Percentiles rank a stretch among this genome's conserved stretches.
Evolutionary conservation across 75 land plant species (phyloP).

Genomic region (Sequoiadendron giganteum): DNA sequence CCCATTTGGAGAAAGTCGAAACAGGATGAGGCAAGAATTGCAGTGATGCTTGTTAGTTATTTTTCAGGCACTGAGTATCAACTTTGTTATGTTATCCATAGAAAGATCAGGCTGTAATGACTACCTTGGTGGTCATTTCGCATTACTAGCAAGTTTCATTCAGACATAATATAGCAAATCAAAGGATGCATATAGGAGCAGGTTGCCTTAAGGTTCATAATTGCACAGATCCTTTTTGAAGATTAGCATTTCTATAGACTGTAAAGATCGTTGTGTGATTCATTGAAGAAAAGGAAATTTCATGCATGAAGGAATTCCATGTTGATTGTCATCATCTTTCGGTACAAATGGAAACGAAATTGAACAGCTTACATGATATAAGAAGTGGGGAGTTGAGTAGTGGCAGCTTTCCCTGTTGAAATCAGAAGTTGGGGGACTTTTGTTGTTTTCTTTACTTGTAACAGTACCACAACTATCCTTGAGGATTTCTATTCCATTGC

Average conservation of each 20-base stretch:
- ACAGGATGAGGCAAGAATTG: neutral
- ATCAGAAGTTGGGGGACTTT: too few species aligned
- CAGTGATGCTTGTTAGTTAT: neutral
- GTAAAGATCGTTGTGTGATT: neutral
- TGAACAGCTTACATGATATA: neutral
- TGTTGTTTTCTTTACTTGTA: too few species aligned
- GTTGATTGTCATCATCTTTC: neutral
- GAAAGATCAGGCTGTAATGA: neutral
- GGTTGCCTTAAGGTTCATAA: neutral
- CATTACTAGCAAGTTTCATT: neutral
- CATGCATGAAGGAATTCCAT: neutral
- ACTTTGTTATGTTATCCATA: neutral
- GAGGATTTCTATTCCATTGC: too few species aligned
- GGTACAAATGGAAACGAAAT: neutral
- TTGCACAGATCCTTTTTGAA: neutral
- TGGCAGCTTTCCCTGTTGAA: too few species aligned
- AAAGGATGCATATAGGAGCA: neutral
- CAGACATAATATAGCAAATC: neutral
- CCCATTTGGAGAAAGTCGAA: neutral
- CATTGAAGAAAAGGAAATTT: neutral
- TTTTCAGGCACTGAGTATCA: neutral
- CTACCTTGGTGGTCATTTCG: neutral
- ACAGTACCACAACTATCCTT: too few species aligned
- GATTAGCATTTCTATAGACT: neutral
- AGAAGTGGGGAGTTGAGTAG: neutral